Conservation (phyloP, 2,329 filamentous ascomycete species). For the Xylaria sp. region DNA sequence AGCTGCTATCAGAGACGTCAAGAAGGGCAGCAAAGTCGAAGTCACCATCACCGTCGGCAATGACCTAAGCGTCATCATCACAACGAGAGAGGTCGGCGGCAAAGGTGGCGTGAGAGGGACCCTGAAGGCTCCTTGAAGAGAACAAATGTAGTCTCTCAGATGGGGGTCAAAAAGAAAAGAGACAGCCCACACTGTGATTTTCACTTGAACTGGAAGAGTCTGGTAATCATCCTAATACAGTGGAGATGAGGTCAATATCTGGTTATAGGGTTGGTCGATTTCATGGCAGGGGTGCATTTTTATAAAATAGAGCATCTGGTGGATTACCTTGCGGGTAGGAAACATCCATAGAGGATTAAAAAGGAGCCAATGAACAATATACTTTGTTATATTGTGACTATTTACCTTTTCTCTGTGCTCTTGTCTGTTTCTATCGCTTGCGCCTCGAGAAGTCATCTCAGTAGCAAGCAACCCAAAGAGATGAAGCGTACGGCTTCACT, state of each 20-base stretch:
- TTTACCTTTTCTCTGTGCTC: neutral
- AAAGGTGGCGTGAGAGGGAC: slow-evolving; percentile 83
- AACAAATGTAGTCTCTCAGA: neutral
- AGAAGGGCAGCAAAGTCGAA: slow-evolving; percentile 92
- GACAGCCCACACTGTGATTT: neutral
- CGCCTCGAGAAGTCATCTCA: no score
- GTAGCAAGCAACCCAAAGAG: no score
- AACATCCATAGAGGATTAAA: slow-evolving; percentile 28
- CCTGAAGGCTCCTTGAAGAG: slow-evolving; percentile 50
- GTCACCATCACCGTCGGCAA: slow-evolving; percentile 88
- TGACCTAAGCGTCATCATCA: slow-evolving; percentile 82
- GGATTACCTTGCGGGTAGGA: slow-evolving; percentile 11
- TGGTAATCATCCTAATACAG: slow-evolving; percentile 9
- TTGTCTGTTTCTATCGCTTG: neutral
- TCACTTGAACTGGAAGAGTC: neutral
- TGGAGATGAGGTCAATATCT: slow-evolving; percentile 4
- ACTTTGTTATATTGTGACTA: neutral
- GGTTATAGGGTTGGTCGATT: slow-evolving; percentile 13
- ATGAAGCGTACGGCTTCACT: no score
- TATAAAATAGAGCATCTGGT: slow-evolving; percentile 24
- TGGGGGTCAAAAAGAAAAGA: neutral
- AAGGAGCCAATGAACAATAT: slow-evolving; percentile 21
- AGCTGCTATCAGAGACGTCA: slow-evolving; percentile 82
- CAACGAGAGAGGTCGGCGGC: slow-evolving; percentile 85
- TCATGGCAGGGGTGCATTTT: slow-evolving; percentile 29